Evolutionary conservation across 257 asterid genomes (phyloP).

Genomic region (Cruciata laevipes): DNA sequence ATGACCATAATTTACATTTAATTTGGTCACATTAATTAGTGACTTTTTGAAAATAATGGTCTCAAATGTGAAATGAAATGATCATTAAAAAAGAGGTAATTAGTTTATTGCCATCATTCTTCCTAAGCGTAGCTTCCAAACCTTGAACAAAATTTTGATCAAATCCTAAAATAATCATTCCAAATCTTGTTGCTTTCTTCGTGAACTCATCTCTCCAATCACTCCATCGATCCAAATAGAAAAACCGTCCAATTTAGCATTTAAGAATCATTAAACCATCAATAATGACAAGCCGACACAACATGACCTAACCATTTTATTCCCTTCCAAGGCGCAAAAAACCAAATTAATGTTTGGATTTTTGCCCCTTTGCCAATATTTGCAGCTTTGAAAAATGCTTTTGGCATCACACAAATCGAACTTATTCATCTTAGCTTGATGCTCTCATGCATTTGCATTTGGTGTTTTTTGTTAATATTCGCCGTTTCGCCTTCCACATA

Average conservation of each 20-base stretch:
- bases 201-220: constrained; percentile 15
- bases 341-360: neutral
- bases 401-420: constrained; percentile 7
- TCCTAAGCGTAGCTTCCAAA: constrained; percentile 2
- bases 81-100: neutral
- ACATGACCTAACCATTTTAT: constrained; percentile 12
- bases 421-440: neutral
- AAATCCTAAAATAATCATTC: constrained; percentile 12
- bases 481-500: constrained; percentile 7
- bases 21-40: neutral
- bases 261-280: neutral
- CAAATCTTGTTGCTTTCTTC: constrained; percentile 10
- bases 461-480: constrained; percentile 10
- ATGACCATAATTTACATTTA: no score
- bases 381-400: constrained; percentile 1
- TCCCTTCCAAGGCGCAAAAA: constrained; percentile 20
- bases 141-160: neutral
- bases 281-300: constrained; percentile 15
- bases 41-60: neutral
- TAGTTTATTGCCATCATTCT: neutral
- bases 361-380: neutral
- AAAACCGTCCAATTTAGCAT: constrained; percentile 2
- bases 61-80: neutral
- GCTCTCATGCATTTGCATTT: constrained; percentile 13
- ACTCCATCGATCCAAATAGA: neutral